A percentile compares a stretch with the other conserved stretches of the same genome.
Evolutionary conservation across 2,329 filamentous ascomycete species (phyloP).

Genomic region (Fusarium sp.): DNA sequence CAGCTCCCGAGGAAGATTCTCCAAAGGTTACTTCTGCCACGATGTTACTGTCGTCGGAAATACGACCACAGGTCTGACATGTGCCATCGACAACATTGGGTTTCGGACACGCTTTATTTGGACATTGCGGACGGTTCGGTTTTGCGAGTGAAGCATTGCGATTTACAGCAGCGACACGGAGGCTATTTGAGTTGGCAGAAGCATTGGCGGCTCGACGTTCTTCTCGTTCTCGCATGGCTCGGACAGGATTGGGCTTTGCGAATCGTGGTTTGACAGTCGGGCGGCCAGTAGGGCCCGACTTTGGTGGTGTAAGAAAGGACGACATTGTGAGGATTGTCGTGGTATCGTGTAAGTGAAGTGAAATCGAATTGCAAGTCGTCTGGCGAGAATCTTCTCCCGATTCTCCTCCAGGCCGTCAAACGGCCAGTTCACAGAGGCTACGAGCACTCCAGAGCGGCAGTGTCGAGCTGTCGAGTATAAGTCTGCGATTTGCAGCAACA

Average conservation of each 20-base stretch:
- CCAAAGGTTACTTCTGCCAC: conserved; percentile 93
- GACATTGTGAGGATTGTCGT: conserved; percentile 56
- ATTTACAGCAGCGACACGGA: conserved; percentile 50
- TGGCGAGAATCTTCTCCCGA: conserved; percentile 6
- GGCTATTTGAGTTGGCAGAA: conserved; percentile 42
- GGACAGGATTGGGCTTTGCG: conserved; percentile 60
- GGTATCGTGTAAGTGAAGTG: conserved; percentile 4
- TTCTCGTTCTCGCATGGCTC: conserved; percentile 65
- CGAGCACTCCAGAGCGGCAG: conserved; percentile 9
- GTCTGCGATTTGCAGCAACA: not conserved
- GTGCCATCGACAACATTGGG: conserved; percentile 74
- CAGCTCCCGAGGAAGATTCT: conserved; percentile 86
- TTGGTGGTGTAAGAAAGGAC: conserved; percentile 60
- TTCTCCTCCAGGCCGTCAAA: conserved; percentile 33
- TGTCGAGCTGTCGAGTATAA: not conserved
- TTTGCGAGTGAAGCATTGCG: conserved; percentile 51
- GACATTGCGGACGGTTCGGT: conserved; percentile 61
- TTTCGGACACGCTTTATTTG: conserved; percentile 71
- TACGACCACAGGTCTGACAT: conserved; percentile 86
- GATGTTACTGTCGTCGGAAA: conserved; percentile 88
- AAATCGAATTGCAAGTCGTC: not conserved
- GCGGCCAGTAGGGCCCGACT: conserved; percentile 49
- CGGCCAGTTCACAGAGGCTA: conserved; percentile 13
- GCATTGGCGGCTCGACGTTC: conserved; percentile 58
- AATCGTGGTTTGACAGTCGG: conserved; percentile 56